Base-by-base conservation (phyloP, 2,329 filamentous ascomycete species). In the Pezizomycotina sp. region DNA sequence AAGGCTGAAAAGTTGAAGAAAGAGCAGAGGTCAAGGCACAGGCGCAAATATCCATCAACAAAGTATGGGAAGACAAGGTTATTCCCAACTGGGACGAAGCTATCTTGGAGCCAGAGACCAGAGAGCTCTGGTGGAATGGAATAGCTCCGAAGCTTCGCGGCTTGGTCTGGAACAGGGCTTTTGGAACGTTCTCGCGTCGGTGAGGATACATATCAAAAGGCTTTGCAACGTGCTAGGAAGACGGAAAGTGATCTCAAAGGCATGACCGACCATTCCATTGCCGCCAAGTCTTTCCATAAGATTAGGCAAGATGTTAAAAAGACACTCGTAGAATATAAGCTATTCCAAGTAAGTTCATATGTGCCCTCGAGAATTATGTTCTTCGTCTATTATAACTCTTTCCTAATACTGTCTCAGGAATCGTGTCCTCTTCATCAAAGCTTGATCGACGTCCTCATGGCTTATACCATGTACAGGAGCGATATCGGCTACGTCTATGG, bases 51-150 rank as follows among this genome's bases (percentile, higher is more conserved):
- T 12, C 65, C 62, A 26, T 63, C 45, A 39, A 45, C 56, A 44
- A 64, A 65, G 38, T 80, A 14, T 89, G 80, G 80, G 77, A 84
- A 49, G 66, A 74, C 16, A 70, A 81, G 32, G 70, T 89, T 9
- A 59, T 89, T 6, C 77, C 77, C 1, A 73, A 80, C 33, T 89
- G 78, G 79, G 68, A 70, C 30, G 64, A 66, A 1, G 74, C 76
- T n/a, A 65, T 81, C 24, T 63, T 66, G 4, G 73, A 80, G 53
- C 70, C 71, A 25, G 62, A 68, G 19, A 81, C 76, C 1, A 65
- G 77, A 22, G 77, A 84, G 50, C 62, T 89, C 28, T 89, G 78
- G 77, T 89, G 80, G 80, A 69, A 71, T 40, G 80, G 80, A 4
- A 66, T 89, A 19, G 71, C 78, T 0, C 74, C 78, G 2, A 66